These are phyloP conservation scores for Kodamaea kaohsiungensis DNA, from an alignment of 805 yeast genomes.

Conservation along the genomic window DNA sequence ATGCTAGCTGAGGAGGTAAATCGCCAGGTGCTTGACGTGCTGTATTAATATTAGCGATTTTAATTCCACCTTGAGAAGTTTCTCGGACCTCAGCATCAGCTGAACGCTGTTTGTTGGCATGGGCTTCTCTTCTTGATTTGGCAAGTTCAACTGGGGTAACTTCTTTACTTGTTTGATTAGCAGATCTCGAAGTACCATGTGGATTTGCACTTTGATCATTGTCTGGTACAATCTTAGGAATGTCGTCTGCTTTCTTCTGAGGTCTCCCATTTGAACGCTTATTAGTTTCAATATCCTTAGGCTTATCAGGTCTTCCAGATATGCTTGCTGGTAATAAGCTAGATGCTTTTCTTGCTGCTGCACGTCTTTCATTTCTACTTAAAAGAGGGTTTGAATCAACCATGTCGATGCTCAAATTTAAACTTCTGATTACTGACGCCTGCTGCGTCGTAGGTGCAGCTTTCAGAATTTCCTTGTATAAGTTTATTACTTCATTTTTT, in stretches of 20 bases:
- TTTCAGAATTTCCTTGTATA: slow-evolving; percentile 22
- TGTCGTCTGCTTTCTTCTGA: background rate
- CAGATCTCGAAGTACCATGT: background rate
- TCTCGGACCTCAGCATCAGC: background rate
- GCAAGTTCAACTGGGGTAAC: background rate
- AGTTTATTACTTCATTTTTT: slow-evolving; percentile 21
- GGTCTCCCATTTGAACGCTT: slow-evolving; percentile 8
- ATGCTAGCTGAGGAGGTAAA: background rate
- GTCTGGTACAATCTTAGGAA: background rate
- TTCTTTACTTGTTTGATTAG: background rate
- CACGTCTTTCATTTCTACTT: slow-evolving; percentile 4
- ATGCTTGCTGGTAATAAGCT: slow-evolving; percentile 1
- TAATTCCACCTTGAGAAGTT: background rate
- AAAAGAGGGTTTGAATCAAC: slow-evolving; percentile 17
- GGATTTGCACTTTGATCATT: background rate
- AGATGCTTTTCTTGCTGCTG: slow-evolving; percentile 13
- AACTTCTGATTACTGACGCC: slow-evolving; percentile 1
- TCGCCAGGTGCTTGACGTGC: background rate
- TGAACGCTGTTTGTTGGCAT: background rate
- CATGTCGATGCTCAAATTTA: slow-evolving; percentile 24
- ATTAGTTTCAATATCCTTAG: background rate
- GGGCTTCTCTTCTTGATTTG: background rate
- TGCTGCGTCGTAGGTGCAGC: background rate
- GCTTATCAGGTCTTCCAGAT: slow-evolving; percentile 1
- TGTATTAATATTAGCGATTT: background rate